These are phyloP conservation scores for Macadamia integrifolia DNA, from an alignment of 164 flowering plant species.

Conservation along the genomic window DNA sequence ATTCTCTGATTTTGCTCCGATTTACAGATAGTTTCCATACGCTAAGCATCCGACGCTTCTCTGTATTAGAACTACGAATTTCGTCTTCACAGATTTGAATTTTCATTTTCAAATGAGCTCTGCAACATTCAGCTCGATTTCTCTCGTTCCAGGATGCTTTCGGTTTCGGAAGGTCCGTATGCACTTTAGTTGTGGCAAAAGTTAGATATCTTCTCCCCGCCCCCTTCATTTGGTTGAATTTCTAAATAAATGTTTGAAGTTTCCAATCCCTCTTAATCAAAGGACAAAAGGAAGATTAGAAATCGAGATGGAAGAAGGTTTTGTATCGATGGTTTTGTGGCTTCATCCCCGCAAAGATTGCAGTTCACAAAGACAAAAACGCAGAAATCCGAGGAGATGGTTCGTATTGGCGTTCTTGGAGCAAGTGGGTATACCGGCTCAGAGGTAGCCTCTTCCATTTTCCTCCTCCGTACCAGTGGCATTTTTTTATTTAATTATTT, in stretches of 20 bases:
- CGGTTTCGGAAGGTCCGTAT: conserved; percentile 28
- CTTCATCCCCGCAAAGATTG: conserved; percentile 29
- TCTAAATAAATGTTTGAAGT: background rate
- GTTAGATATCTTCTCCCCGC: too few relatives aligned
- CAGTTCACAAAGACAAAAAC: conserved; percentile 18
- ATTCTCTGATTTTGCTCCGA: conserved; percentile 6
- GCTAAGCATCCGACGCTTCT: background rate
- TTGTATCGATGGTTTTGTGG: conserved; percentile 29
- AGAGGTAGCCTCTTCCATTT: conserved; percentile 42
- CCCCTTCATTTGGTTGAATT: background rate
- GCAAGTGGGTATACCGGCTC: conserved; percentile 99
- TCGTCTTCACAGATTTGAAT: background rate
- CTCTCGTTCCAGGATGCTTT: conserved; percentile 20
- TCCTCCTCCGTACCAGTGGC: background rate
- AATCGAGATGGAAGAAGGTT: conserved; percentile 20
- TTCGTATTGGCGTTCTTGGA: conserved; percentile 87
- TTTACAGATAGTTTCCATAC: background rate
- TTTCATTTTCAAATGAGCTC: conserved; percentile 29
- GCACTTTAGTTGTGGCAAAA: background rate
- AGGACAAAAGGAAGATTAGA: conserved; percentile 28
- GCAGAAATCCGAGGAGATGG: conserved; percentile 32
- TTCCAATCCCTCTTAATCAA: conserved; percentile 1
- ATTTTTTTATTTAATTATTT: too few relatives aligned
- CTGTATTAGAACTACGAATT: background rate
- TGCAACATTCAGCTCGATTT: conserved; percentile 24